These are phyloP conservation scores for Mycena olivaceomarginata DNA, from an alignment of 768 basidiomycete species.

Conservation along the genomic window DNA sequence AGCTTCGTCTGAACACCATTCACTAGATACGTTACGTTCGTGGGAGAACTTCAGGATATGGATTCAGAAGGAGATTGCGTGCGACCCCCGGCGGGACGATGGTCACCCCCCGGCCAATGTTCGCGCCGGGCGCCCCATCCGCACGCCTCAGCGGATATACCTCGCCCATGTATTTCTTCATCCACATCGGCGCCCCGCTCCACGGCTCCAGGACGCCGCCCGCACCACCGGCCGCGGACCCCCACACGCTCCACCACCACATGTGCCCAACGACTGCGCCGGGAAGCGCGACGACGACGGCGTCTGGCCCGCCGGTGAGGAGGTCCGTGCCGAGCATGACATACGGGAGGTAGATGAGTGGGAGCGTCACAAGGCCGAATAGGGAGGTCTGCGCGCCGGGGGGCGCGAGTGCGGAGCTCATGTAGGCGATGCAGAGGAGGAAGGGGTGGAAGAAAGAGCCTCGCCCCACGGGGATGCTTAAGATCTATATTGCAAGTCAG, in stretches of 20 bases:
- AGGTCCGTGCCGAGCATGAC: conserved; percentile 84
- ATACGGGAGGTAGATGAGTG: conserved; percentile 84
- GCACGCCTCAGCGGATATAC: conserved; percentile 49
- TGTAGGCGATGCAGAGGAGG: conserved; percentile 80
- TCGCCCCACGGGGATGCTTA: conserved; percentile 78
- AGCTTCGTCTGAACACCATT: too few species aligned
- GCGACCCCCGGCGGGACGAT: conserved; percentile 71
- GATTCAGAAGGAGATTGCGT: too few species aligned
- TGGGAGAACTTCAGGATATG: too few species aligned
- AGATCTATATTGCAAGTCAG: conserved; percentile 45
- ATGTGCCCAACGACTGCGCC: conserved; percentile 87
- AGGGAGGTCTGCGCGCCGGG: conserved; percentile 82
- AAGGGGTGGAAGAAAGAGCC: conserved; percentile 79
- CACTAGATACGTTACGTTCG: too few species aligned
- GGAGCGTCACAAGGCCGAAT: conserved; percentile 87
- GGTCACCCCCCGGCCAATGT: conserved; percentile 71
- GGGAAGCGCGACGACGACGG: conserved; percentile 74
- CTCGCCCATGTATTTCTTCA: conserved; percentile 70
- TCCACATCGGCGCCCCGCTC: conserved; percentile 77
- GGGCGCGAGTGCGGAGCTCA: conserved; percentile 80
- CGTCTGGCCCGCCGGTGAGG: conserved; percentile 74
- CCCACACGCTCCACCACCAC: conserved; percentile 88
- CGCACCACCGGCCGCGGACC: conserved; percentile 62
- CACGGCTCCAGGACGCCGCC: conserved; percentile 62
- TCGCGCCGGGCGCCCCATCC: conserved; percentile 57